Conservation (phyloP, 2,329 filamentous ascomycete genomes). For the Teratosphaeria viscida region DNA sequence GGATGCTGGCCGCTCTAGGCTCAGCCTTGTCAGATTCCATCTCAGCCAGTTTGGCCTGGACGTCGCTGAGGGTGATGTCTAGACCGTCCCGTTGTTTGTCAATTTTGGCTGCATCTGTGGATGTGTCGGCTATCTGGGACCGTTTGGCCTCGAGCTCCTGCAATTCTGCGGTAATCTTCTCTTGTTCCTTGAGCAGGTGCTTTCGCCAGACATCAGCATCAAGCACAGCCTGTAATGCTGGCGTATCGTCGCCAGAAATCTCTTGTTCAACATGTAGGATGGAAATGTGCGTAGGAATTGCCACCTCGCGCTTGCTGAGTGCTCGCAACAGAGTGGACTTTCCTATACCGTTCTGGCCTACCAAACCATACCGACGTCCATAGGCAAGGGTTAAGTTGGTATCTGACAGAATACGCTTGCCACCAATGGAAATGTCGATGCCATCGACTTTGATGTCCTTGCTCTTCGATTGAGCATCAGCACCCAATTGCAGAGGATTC, state of each 20-base stretch:
- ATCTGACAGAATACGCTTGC: slow-evolving; percentile 79
- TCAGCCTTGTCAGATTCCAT: slow-evolving; percentile 99
- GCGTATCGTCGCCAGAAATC: slow-evolving; percentile 91
- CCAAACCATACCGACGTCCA: slow-evolving; percentile 87
- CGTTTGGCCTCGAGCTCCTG: slow-evolving; percentile 68
- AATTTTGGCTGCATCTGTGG: slow-evolving; percentile 72
- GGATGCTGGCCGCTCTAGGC: slow-evolving; percentile 84
- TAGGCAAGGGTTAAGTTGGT: slow-evolving; percentile 85
- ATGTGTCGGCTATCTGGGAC: slow-evolving; percentile 76
- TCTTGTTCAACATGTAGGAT: slow-evolving; percentile 99
- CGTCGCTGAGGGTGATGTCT: slow-evolving; percentile 80
- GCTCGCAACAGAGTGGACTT: slow-evolving; percentile 80
- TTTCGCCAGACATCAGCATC: slow-evolving; percentile 99
- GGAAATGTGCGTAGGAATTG: slow-evolving; percentile 93
- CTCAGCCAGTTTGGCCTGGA: slow-evolving; percentile 84
- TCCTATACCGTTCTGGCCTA: slow-evolving; percentile 97
- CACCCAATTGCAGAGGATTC: slow-evolving; percentile 84
- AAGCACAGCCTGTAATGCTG: slow-evolving; percentile 85
- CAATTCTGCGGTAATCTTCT: slow-evolving; percentile 69
- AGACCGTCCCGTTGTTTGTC: slow-evolving; percentile 83
- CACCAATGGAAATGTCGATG: slow-evolving; percentile 87
- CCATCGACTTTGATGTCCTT: slow-evolving; percentile 98
- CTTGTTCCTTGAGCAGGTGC: slow-evolving; percentile 80
- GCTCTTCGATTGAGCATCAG: slow-evolving; percentile 62
- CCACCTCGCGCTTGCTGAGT: slow-evolving; percentile 81